Base-by-base conservation (phyloP, 495 filamentous ascomycete species). In the Extremus antarcticus region DNA sequence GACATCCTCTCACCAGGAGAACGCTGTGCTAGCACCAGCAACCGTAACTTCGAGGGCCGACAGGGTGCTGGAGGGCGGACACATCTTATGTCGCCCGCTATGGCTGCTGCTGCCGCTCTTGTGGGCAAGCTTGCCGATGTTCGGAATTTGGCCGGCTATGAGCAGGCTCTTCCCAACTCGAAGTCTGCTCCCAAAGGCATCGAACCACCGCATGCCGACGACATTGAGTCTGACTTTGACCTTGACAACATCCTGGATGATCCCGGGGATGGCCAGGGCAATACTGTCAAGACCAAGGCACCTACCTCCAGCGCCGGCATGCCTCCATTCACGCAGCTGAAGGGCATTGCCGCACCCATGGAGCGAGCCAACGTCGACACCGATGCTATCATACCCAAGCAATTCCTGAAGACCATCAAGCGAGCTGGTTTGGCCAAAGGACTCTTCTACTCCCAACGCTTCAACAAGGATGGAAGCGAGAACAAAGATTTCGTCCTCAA, bases 371-470 rank as follows among this genome's bases (percentile, higher is more conserved):
- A 98, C 64, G 81, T 96, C 65, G 92, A 98, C 71, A 98, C 92
- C 25, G 92, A 98, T 64, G 91, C 90, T 62, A 98, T 98, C 70
- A 98, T 98, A 55, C 92, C 92, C 56, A 98, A 98, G 68, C 92
- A 98, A 70, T 98, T 97, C 78, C 77, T 98, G 51, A 98, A 98
- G 75, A 98, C 92, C 40, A 98, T 98, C 73, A 97, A 98, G 78
- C 87, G 92, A 41, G 95, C 92, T 3, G 92, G 92, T 51, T 83
- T 98, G 16, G 90, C 90, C 51, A 76, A 76, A 17, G 92, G 90
- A 41, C 80, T 94, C 54, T 98, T 98, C 75, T 79, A 86, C 68
- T 83, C 82, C 60, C 81, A 85, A 67, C 86, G 92, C 47, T 94
- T 76, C 71, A 77, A 85, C 49, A 69, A 74, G 1, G 83, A 90